Conservation (phyloP, 352 stramenopile species). For the Phytophthora hybrid region DNA sequence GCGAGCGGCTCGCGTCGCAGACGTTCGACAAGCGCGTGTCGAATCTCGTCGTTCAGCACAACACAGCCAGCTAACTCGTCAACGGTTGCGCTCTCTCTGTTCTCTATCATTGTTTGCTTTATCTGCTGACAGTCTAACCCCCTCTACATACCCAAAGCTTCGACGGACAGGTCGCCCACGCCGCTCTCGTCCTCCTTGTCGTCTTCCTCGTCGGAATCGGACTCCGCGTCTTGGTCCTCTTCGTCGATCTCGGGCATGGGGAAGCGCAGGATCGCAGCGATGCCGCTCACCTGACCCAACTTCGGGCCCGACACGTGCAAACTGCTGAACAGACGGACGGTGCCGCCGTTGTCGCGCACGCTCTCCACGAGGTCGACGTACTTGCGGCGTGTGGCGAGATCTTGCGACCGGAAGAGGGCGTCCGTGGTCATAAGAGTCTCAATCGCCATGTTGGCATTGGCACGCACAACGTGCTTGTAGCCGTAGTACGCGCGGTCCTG, state of each 20-base stretch:
- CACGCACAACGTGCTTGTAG: slow-evolving; percentile 93
- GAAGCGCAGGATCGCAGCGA: slow-evolving; percentile 97
- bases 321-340: slow-evolving; percentile 95
- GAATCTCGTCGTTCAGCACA: slow-evolving; percentile 81
- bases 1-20: slow-evolving; percentile 82
- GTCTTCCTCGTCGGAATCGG: slow-evolving; percentile 50
- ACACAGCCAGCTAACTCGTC: slow-evolving; percentile 43
- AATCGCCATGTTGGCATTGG: slow-evolving; percentile 94
- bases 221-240: slow-evolving; percentile 78
- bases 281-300: slow-evolving; percentile 94
- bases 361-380: slow-evolving; percentile 96
- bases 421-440: slow-evolving; percentile 97
- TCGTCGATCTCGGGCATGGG: slow-evolving; percentile 96
- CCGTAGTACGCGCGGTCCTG: slow-evolving; percentile 98
- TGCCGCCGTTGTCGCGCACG: slow-evolving; percentile 91
- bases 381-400: slow-evolving; percentile 90
- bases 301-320: slow-evolving; percentile 97
- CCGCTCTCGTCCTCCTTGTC: slow-evolving; percentile 53
- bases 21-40: slow-evolving; percentile 85
- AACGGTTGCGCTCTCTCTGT: slow-evolving; percentile 12
- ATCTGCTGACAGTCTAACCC: neutral
- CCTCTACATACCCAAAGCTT: slow-evolving; percentile 69
- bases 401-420: slow-evolving; percentile 93
- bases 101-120: slow-evolving; percentile 18
- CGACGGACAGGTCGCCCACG: slow-evolving; percentile 73